Percentiles rank a stretch among this genome's conserved stretches.
Conservation (phyloP, 441 rosid species). For the Corymbia calophylla region DNA sequence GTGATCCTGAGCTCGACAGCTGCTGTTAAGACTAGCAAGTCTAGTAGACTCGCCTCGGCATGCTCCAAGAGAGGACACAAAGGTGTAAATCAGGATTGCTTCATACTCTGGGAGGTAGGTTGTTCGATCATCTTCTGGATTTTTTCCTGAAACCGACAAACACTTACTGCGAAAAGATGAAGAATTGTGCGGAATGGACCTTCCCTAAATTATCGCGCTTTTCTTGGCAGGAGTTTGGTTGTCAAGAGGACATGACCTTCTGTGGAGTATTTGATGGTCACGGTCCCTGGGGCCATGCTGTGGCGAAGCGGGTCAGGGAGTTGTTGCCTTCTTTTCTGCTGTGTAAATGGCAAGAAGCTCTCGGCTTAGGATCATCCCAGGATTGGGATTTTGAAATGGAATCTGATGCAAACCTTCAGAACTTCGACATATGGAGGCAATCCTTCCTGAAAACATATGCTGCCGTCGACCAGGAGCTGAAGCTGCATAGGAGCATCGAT, state of each 20-base stretch:
- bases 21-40: slow-evolving; percentile 36
- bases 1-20: slow-evolving; percentile 50
- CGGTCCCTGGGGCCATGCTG: slow-evolving; percentile 88
- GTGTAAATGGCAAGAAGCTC: slow-evolving; percentile 70
- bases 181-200: neutral
- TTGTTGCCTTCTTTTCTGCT: slow-evolving; percentile 57
- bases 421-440: slow-evolving; percentile 69
- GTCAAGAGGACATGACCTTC: slow-evolving; percentile 78
- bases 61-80: slow-evolving; percentile 78
- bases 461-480: slow-evolving; percentile 60
- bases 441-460: slow-evolving; percentile 64
- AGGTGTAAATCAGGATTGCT: slow-evolving; percentile 76
- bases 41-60: slow-evolving; percentile 44
- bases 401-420: slow-evolving; percentile 14
- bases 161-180: neutral
- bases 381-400: slow-evolving; percentile 20
- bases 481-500: slow-evolving; percentile 45
- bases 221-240: slow-evolving; percentile 63
- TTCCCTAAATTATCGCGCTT: neutral
- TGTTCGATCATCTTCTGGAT: neutral
- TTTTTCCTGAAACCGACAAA: neutral
- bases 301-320: slow-evolving; percentile 55
- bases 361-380: slow-evolving; percentile 39
- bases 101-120: slow-evolving; percentile 83
- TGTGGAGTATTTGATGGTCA: slow-evolving; percentile 95